Evolutionary conservation across 768 basidiomycete genomes (phyloP), one percentile per base, ranked within the genome.

Genomic region (Suillus variegatus): DNA sequence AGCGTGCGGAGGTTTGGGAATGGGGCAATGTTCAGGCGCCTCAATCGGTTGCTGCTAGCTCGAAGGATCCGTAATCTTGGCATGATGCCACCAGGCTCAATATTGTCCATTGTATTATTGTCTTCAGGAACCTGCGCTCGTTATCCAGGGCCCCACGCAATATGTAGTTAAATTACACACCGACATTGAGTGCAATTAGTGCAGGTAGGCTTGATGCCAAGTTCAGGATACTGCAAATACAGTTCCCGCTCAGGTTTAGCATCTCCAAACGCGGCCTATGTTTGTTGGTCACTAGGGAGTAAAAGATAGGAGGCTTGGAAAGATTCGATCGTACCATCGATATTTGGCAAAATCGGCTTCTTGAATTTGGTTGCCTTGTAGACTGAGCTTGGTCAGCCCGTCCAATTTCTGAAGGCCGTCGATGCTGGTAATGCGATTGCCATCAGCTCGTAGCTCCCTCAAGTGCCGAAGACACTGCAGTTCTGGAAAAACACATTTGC

Each of bases 361-460:
- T 67, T 79, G 74, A 64, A 98, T 84, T 62, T 78, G 73, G 78
- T 98, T 98, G 40, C 86, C 86, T 74, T 89, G 86, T 66, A 94
- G 77, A 71, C 92, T 94, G 64, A 99, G 81, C 78, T 94, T 93
- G 72, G 90, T 85, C 35, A 99, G 87, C 22, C 88, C 85, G 69
- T 92, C 91, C 81, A 98, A 85, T 65, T 81, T 82, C 73, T 91
- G 85, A 54, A 99, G 79, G 1, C 95, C 95, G 49, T 90, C 88
- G 18, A 94, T 70, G 72, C 83, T 87, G 20, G 75, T 78, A 68
- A 99, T 90, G 74, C 82, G 83, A 79, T 98, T 99, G 61, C 87
- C 85, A 74, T 99, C 94, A n/a, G 92, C 92, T 64, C 87, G 90
- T 62, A 99, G 86, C 75, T 98, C 95, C 43, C 94, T 86, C 63